Conservation (phyloP, 176 grass and related monocot species). For the Eleusine coracana region DNA sequence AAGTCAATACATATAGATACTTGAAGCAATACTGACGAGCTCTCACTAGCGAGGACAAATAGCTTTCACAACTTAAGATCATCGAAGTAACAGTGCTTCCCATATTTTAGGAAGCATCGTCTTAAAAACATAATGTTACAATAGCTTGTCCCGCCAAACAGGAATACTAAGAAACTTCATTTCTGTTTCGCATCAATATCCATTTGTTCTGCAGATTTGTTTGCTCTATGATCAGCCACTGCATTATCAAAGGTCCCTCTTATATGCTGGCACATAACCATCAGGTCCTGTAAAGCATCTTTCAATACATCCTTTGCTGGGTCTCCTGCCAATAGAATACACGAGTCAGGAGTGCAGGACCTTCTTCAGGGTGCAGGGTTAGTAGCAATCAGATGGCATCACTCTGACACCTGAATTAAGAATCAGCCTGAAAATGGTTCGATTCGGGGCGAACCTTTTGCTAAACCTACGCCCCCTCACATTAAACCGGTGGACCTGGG, state of each 20-base stretch:
- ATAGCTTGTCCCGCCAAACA: neutral
- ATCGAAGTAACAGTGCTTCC: neutral
- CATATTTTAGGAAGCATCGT: neutral
- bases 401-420: neutral
- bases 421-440: too few species aligned
- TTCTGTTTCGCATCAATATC: conserved; percentile 31
- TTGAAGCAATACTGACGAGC: neutral
- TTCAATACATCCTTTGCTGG: conserved; percentile 73
- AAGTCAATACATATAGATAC: neutral
- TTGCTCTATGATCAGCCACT: conserved; percentile 50
- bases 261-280: conserved; percentile 64
- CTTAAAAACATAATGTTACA: neutral
- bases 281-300: conserved; percentile 65
- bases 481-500: too few species aligned
- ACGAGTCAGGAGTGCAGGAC: neutral
- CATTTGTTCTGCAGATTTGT: conserved; percentile 36
- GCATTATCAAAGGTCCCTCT: conserved; percentile 57
- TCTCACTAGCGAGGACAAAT: neutral
- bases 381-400: conserved; percentile 5
- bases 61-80: neutral
- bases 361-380: conserved; percentile 1
- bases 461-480: too few species aligned
- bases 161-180: neutral
- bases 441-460: too few species aligned
- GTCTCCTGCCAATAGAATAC: conserved; percentile 52